Conservation (phyloP, 2,329 filamentous ascomycete species). For the Fusarium nisikadoi region DNA sequence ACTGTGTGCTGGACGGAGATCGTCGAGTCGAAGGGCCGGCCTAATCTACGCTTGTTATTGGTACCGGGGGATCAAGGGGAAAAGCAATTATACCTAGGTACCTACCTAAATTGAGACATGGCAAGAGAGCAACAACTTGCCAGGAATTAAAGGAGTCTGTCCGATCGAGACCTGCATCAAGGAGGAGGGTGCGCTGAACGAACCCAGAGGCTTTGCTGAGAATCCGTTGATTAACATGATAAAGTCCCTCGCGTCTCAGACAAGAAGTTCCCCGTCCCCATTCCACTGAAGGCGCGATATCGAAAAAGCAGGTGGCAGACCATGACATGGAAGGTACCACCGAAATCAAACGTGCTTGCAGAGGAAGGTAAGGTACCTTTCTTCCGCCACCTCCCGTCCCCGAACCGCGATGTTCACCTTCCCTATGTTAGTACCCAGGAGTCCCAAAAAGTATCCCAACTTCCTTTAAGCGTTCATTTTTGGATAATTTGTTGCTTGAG, state of each 20-base stretch:
- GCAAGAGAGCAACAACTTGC: background rate
- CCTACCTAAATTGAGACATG: background rate
- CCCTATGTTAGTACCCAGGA: background rate
- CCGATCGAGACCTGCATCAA: background rate
- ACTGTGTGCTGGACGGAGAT: constrained; percentile 2
- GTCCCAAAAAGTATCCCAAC: background rate
- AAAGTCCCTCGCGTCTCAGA: background rate
- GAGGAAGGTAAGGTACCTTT: constrained; percentile 3
- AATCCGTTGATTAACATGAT: background rate
- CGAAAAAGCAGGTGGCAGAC: constrained; percentile 3
- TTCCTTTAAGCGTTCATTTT: background rate
- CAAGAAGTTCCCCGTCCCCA: background rate
- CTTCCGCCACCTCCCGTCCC: background rate
- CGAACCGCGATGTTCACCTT: background rate
- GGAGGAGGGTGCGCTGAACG: background rate
- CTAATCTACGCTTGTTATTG: constrained; percentile 15
- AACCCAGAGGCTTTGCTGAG: background rate
- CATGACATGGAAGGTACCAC: background rate
- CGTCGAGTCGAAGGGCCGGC: constrained; percentile 19
- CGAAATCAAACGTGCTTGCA: constrained; percentile 32
- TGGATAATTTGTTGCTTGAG: background rate
- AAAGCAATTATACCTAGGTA: background rate
- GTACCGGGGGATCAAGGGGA: background rate
- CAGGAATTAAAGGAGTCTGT: background rate
- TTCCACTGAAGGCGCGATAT: constrained; percentile 7